Base-by-base conservation (phyloP, 169 alveolate genomes). In the Plasmodium gonderi region DNA sequence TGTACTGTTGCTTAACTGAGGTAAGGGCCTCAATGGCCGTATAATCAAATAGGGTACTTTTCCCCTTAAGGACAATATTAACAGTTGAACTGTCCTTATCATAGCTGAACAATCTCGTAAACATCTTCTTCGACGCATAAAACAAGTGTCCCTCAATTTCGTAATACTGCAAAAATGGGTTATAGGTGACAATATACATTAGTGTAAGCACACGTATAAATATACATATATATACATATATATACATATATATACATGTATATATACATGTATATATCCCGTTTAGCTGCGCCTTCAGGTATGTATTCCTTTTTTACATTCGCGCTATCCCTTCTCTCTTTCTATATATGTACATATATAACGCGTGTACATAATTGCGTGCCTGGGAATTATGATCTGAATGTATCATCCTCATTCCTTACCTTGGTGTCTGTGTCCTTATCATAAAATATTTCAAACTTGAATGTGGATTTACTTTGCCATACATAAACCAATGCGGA, bases 71-170 rank as follows among this genome's bases (percentile, higher is more conserved):
- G 11, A 96, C 97, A 23, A 95, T 80, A 40, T 95, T 95, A 0
- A 95, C 95, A n/a, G 97, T 96, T 12, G 89, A 92, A 17, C 97
- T 97, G 80, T 96, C 98, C 17, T 93, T 96, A 36, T 79, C 96
- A 54, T 96, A 96, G 20, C 92, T 95, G 76, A 96, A 96, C 23
- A 92, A 92, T 29, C 97, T 81, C 49, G 96, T 96, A 17, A 96
- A 95, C 97, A 95, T 95, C 78, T 91, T 90, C 77, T 95, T 94
- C 40, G 97, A 94, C 47, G 97, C 97, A 72, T 94, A 96, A 94
- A 95, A 96, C 17, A 96, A 78, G 45, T 95, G 95, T n/a, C 98
- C 98, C 23, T 96, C 97, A 20, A 96, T 95, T 80, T 96, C 98
- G 78, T 96, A 96, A 78, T 95, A 95, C 95, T 93, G 36, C n/a